Evolutionary conservation across 2,329 filamentous ascomycete genomes (phyloP).

Genomic region (Fusarium piperis): DNA sequence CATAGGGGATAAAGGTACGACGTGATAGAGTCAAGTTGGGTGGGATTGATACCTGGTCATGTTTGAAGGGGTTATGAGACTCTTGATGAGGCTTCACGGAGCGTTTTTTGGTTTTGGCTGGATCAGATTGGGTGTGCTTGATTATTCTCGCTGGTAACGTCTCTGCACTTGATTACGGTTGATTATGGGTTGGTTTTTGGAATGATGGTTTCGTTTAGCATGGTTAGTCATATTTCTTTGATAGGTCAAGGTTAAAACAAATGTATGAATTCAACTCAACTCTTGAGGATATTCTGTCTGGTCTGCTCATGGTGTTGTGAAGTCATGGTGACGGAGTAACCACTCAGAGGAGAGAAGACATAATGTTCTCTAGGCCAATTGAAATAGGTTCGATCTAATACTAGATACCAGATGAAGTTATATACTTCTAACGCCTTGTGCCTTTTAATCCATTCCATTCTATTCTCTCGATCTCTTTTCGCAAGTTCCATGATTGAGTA

Average conservation of each 20-base stretch:
- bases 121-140: background rate
- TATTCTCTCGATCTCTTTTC: too few species aligned
- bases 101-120: background rate
- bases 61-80: conserved; percentile 8
- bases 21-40: background rate
- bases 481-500: too few species aligned
- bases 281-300: background rate
- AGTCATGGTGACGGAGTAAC: background rate
- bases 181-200: background rate
- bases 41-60: conserved; percentile 26
- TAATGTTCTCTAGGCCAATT: background rate
- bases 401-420: background rate
- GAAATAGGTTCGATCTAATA: background rate
- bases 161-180: background rate
- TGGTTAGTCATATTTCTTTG: background rate
- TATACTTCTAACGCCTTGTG: background rate
- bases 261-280: conserved; percentile 22
- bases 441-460: background rate
- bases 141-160: background rate
- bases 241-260: conserved; percentile 2
- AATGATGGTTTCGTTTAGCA: background rate
- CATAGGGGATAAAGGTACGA: conserved; percentile 23
- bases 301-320: background rate
- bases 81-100: conserved; percentile 8
- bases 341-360: background rate